phyloP scores from a whole-genome alignment of 1,284 basidiomycete genomes.

The Marasmius fiardii region DNA sequence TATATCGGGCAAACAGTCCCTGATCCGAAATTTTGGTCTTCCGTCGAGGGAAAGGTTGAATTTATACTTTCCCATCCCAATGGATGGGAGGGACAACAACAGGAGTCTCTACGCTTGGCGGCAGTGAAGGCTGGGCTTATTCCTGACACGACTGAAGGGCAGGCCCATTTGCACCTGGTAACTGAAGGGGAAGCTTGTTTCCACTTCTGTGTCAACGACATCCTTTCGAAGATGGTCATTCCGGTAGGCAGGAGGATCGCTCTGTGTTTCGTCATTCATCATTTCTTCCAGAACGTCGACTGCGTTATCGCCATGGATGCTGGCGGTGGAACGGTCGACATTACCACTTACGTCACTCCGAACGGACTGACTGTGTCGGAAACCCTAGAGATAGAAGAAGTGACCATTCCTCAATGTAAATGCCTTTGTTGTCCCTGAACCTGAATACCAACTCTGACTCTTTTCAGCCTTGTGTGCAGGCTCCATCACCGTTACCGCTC shows the following conservation, averaged over 20 bases:
- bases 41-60: constrained; percentile 20
- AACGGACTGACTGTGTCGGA: not conserved
- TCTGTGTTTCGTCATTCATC: not conserved
- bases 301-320: constrained; percentile 33
- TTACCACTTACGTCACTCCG: constrained; percentile 20
- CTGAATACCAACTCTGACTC: not conserved
- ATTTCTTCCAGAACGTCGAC: constrained; percentile 4
- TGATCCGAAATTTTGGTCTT: constrained; percentile 29
- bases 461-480: constrained; percentile 1
- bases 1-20: constrained; percentile 37
- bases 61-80: constrained; percentile 16
- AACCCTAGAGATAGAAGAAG: not conserved
- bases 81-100: constrained; percentile 17
- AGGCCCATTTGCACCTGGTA: constrained; percentile 27
- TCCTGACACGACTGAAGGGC: constrained; percentile 13
- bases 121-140: constrained; percentile 17
- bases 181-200: constrained; percentile 35
- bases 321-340: constrained; percentile 33
- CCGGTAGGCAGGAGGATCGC: not conserved
- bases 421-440: not conserved
- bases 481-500: not conserved
- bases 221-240: not conserved
- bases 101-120: constrained; percentile 16
- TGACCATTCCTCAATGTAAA: constrained; percentile 7
- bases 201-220: constrained; percentile 27